A percentile compares a stretch with the other conserved stretches of the same genome.
Evolutionary conservation across 2,329 filamentous ascomycete species (phyloP).

Genomic region (Pseudogymnoascus sp.): DNA sequence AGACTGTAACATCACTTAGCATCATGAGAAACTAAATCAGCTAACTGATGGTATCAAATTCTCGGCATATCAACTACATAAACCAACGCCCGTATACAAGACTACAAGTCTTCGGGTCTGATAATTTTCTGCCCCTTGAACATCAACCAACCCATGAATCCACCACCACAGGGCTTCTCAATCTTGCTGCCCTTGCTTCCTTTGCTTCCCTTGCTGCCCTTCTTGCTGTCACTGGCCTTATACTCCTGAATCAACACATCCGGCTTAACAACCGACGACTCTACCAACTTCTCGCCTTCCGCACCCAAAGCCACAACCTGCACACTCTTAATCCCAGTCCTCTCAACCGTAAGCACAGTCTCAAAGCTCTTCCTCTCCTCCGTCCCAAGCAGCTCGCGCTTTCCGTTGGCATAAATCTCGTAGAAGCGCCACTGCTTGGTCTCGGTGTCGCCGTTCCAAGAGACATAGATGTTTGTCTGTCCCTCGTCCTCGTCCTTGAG

Average conservation of each 20-base stretch:
- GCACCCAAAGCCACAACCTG: slow-evolving; percentile 15
- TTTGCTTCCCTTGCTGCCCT: not conserved
- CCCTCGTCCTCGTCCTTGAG: slow-evolving; percentile 25
- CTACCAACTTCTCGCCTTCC: slow-evolving; percentile 11
- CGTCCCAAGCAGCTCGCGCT: slow-evolving; percentile 33
- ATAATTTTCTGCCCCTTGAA: slow-evolving; percentile 11
- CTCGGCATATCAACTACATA: not conserved
- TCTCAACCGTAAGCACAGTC: slow-evolving; percentile 22
- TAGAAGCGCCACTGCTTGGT: slow-evolving; percentile 43
- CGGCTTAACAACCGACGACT: slow-evolving; percentile 10
- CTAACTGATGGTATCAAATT: slow-evolving; percentile 1
- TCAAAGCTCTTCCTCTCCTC: slow-evolving; percentile 38
- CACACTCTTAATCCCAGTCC: slow-evolving; percentile 3
- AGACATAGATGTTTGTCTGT: slow-evolving; percentile 40
- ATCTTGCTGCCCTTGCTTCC: not conserved
- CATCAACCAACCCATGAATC: slow-evolving; percentile 11
- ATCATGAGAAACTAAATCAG: not conserved
- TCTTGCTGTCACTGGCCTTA: not conserved
- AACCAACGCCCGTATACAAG: too few species aligned
- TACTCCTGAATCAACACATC: slow-evolving; percentile 14
- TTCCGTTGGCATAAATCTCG: slow-evolving; percentile 28
- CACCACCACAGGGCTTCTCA: not conserved
- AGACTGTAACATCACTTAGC: not conserved
- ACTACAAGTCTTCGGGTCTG: slow-evolving; percentile 4
- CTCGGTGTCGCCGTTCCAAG: slow-evolving; percentile 47